These are phyloP conservation scores for Westerdykella ornata DNA, from an alignment of 2,329 filamentous ascomycete species.

Conservation along the genomic window DNA sequence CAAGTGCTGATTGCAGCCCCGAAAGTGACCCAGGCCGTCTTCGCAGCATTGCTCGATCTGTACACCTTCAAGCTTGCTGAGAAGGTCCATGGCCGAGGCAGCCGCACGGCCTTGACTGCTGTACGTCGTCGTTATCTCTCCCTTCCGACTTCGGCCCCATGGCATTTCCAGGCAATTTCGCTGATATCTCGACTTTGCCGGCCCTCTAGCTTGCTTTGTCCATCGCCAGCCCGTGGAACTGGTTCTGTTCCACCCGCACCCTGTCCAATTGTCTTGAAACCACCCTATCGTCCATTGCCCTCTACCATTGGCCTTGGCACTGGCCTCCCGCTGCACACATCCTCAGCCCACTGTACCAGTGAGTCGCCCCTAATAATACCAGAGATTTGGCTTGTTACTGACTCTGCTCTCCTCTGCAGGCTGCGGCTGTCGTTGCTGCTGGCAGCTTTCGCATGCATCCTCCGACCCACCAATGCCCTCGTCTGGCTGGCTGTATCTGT, in stretches of 20 bases:
- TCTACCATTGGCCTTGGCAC: slow-evolving; percentile 83
- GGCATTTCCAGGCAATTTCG: slow-evolving; percentile 9
- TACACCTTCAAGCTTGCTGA: slow-evolving; percentile 79
- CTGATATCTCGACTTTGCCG: slow-evolving; percentile 17
- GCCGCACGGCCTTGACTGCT: slow-evolving; percentile 59
- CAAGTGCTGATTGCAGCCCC: slow-evolving; percentile 66
- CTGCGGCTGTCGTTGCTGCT: slow-evolving; percentile 57
- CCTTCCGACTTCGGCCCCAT: neutral
- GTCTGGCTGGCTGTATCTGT: slow-evolving; percentile 69
- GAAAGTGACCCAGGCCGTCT: slow-evolving; percentile 65
- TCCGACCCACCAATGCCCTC: slow-evolving; percentile 82
- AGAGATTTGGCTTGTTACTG: slow-evolving; percentile 5
- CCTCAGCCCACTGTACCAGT: slow-evolving; percentile 23
- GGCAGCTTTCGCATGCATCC: slow-evolving; percentile 73
- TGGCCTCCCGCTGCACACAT: slow-evolving; percentile 39
- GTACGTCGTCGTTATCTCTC: slow-evolving; percentile 47
- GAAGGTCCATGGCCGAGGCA: slow-evolving; percentile 62
- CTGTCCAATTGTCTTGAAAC: slow-evolving; percentile 93
- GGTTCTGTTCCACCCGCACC: slow-evolving; percentile 88
- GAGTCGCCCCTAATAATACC: slow-evolving; percentile 8
- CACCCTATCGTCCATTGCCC: slow-evolving; percentile 71
- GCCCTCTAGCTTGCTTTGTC: slow-evolving; percentile 59
- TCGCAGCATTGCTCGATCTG: slow-evolving; percentile 74
- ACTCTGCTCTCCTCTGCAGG: slow-evolving; percentile 21
- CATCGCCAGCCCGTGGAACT: slow-evolving; percentile 82